phyloP scores from a whole-genome alignment of 345 rosid genomes.

The Hevea brasiliensis region DNA sequence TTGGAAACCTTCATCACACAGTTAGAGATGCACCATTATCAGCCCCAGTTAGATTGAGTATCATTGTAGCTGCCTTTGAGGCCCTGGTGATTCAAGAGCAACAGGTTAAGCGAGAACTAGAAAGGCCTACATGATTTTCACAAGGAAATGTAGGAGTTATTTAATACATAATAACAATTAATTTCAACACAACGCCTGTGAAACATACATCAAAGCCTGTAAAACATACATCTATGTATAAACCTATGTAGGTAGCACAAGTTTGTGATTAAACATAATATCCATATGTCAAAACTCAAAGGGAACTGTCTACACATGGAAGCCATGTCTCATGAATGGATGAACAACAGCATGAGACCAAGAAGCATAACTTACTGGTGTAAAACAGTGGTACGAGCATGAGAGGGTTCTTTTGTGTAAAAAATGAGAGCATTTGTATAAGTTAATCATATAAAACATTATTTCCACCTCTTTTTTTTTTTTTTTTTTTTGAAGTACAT shows the following conservation, averaged over 20 bases:
- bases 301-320: neutral
- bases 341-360: neutral
- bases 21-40: constrained; percentile 96
- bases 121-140: neutral
- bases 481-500: too few relatives aligned
- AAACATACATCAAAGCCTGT: neutral
- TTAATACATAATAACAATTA: too few relatives aligned
- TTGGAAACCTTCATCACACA: constrained; percentile 44
- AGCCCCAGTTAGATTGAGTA: constrained; percentile 76
- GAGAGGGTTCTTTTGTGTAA: too few relatives aligned
- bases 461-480: too few relatives aligned
- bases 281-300: neutral
- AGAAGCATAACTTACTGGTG: neutral
- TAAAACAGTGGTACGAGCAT: too few relatives aligned
- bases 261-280: neutral
- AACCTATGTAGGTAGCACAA: neutral
- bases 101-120: neutral
- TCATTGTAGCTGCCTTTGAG: constrained; percentile 79
- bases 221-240: neutral
- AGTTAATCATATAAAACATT: too few relatives aligned
- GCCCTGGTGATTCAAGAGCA: constrained; percentile 52
- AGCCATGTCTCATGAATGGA: neutral
- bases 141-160: too few relatives aligned
- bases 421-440: too few relatives aligned
- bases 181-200: too few relatives aligned